A percentile compares a stretch with the other conserved stretches of the same genome.
These are phyloP conservation scores for Ochetophila trinervis DNA, from an alignment of 306 rosid species.

Conservation along the genomic window DNA sequence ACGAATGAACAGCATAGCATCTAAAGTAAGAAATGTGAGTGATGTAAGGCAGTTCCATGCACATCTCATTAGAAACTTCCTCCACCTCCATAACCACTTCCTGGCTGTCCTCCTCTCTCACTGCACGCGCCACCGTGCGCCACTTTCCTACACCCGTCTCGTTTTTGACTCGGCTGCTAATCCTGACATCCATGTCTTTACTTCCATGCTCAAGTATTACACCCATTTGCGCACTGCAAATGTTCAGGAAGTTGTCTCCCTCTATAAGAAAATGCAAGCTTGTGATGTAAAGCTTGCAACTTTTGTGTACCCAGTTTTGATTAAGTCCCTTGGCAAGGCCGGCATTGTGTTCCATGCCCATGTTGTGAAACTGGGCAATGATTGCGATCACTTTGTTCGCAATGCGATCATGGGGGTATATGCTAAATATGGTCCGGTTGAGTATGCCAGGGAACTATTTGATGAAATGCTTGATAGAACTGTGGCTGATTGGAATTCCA, in stretches of 20 bases:
- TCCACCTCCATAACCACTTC: constrained; percentile 48
- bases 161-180: constrained; percentile 36
- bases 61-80: constrained; percentile 39
- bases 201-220: constrained; percentile 53
- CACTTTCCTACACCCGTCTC: constrained; percentile 36
- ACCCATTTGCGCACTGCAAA: constrained; percentile 28
- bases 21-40: constrained; percentile 26
- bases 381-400: constrained; percentile 39
- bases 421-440: constrained; percentile 34
- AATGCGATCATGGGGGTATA: constrained; percentile 46
- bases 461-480: constrained; percentile 56
- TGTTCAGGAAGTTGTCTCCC: constrained; percentile 23
- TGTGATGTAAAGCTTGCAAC: constrained; percentile 23
- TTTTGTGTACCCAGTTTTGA: constrained; percentile 44
- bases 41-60: constrained; percentile 52
- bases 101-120: constrained; percentile 42
- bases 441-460: constrained; percentile 45
- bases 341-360: constrained; percentile 45
- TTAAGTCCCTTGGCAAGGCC: constrained; percentile 43
- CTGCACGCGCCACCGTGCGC: constrained; percentile 60
- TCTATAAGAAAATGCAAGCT: constrained; percentile 40
- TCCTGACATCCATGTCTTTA: constrained; percentile 40
- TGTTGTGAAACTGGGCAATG: constrained; percentile 40
- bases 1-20: constrained; percentile 5
- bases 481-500: constrained; percentile 61